phyloP scores from a whole-genome alignment of 106 monocot species.

The Phalaenopsis aphrodite region DNA sequence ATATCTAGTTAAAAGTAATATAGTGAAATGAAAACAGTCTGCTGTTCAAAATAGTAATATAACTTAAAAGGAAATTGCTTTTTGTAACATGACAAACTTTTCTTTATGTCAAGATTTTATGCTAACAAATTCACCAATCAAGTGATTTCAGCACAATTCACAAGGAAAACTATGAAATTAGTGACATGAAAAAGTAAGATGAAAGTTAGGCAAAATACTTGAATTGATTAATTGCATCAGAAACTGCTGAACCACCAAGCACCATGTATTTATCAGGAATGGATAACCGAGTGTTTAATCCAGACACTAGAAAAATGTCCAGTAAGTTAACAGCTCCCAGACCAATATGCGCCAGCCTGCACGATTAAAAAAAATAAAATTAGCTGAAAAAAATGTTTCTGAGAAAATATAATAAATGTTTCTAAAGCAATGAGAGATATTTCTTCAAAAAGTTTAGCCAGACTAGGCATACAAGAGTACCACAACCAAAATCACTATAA shows the following conservation, averaged over 20 bases:
- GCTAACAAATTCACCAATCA: background rate
- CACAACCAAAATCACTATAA: too few species aligned
- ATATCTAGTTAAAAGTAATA: background rate
- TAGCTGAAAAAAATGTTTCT: background rate
- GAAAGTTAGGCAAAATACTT: constrained; percentile 39
- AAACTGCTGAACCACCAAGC: constrained; percentile 57
- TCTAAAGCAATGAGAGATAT: background rate
- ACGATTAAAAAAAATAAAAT: background rate
- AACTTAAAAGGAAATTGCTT: background rate
- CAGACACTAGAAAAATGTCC: constrained; percentile 49
- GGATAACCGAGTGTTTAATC: constrained; percentile 33
- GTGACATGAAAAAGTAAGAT: background rate
- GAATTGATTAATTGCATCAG: constrained; percentile 73
- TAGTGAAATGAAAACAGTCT: background rate
- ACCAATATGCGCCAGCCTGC: constrained; percentile 65
- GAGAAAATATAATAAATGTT: background rate
- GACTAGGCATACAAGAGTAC: too few species aligned
- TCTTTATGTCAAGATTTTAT: background rate
- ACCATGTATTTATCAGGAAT: constrained; percentile 72
- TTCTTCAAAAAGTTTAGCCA: background rate
- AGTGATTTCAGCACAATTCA: background rate
- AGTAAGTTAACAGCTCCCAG: constrained; percentile 38
- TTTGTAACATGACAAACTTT: background rate
- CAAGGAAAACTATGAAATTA: background rate
- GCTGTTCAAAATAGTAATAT: background rate